A percentile compares a stretch with the other conserved stretches of the same genome.
These are phyloP conservation scores for Fagus sylvatica DNA, from an alignment of 306 rosid genomes.

Conservation along the genomic window DNA sequence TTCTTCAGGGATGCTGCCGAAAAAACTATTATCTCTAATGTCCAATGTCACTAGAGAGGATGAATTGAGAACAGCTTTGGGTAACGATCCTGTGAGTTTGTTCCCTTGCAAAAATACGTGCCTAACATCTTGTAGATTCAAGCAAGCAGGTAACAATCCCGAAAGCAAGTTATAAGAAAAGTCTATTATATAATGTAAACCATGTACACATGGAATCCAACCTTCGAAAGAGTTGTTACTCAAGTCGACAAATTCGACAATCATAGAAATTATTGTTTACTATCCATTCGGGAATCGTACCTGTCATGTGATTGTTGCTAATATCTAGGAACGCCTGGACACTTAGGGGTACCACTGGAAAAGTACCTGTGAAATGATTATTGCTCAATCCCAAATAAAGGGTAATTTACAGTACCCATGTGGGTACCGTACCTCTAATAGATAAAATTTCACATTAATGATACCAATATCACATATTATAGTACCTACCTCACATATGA, in stretches of 20 bases:
- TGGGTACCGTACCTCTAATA: too few relatives aligned
- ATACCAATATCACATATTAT: too few relatives aligned
- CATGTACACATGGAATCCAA: conserved; percentile 18
- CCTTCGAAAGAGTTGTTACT: conserved; percentile 14
- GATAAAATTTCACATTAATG: too few relatives aligned
- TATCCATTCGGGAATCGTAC: conserved; percentile 21
- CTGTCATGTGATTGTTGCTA: conserved; percentile 21
- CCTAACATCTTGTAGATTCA: not conserved
- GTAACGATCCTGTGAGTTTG: conserved; percentile 5
- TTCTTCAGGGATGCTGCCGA: conserved; percentile 21
- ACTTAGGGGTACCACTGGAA: not conserved
- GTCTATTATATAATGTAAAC: conserved; percentile 2
- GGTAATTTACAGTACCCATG: too few relatives aligned
- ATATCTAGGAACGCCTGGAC: not conserved
- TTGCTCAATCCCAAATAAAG: conserved; percentile 2
- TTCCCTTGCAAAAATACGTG: conserved; percentile 19
- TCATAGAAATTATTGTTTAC: not conserved
- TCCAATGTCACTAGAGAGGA: conserved; percentile 1
- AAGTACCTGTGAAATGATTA: conserved; percentile 14
- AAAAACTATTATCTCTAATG: conserved; percentile 14
- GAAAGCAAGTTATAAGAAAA: conserved; percentile 22
- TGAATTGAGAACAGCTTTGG: not conserved
- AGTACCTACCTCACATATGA: too few relatives aligned
- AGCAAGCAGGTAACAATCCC: conserved; percentile 7
- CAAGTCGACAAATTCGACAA: not conserved